Evolutionary conservation across 768 basidiomycete genomes (phyloP).

Genomic region (Sporobolomyces pararoseus): DNA sequence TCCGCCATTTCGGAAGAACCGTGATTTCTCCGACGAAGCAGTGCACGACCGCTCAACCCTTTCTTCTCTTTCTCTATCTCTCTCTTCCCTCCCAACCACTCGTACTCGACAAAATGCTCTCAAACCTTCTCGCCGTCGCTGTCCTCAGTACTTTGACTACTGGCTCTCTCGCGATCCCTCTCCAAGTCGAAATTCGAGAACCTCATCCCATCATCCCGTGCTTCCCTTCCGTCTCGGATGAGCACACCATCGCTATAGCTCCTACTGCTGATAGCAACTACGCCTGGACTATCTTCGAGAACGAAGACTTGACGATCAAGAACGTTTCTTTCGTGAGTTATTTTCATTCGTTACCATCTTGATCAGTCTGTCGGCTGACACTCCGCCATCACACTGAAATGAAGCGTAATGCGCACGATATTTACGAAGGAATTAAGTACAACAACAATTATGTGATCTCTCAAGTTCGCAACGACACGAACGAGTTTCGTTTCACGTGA

Average conservation of each 20-base stretch:
- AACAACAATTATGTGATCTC: slow-evolving; percentile 20
- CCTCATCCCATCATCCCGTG: too few species aligned
- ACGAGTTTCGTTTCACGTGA: slow-evolving; percentile 6
- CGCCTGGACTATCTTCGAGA: slow-evolving; percentile 11
- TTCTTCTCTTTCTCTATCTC: too few species aligned
- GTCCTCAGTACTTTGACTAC: too few species aligned
- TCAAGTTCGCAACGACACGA: background rate
- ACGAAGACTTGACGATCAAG: background rate
- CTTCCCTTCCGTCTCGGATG: background rate
- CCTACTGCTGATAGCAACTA: background rate
- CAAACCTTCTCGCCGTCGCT: too few species aligned
- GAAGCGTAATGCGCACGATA: slow-evolving; percentile 6
- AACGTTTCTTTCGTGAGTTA: background rate
- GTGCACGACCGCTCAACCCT: too few species aligned
- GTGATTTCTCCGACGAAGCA: too few species aligned
- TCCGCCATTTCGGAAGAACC: too few species aligned
- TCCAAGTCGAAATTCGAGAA: too few species aligned
- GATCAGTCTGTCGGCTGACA: too few species aligned
- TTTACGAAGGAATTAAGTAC: slow-evolving; percentile 19
- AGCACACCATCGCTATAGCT: background rate
- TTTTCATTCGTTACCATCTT: background rate
- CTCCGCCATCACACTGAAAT: background rate
- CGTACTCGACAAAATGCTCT: too few species aligned
- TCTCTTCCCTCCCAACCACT: too few species aligned
- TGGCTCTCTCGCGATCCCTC: too few species aligned